Base-by-base conservation (phyloP, 2,329 filamentous ascomycete species). In the Aureobasidium sp. region DNA sequence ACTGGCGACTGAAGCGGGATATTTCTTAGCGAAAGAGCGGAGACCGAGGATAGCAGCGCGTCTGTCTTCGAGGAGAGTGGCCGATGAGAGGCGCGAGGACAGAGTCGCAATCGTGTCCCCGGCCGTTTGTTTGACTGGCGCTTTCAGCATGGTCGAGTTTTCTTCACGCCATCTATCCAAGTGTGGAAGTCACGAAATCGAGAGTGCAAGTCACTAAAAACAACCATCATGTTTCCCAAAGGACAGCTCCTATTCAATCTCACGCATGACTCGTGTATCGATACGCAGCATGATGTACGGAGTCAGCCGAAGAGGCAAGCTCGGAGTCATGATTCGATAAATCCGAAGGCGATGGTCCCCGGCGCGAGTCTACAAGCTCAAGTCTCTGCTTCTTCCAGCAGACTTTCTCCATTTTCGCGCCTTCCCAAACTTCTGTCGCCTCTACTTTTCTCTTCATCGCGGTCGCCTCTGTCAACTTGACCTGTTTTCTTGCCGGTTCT, bases 1-100 rank as follows among this genome's bases (percentile, higher is more conserved):
- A 4, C 92, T 97, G 2, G 95, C 91, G 39, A 99, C 94, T 8
- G 92, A 96, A 14, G 95, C 95, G 41, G 94, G 95, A 69, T 93
- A 97, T 64, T 95, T 86, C 76, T 97, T 97, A 45, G 94, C 91
- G 74, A 99, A 97, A 77, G 92, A 97, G 68, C 95, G 85, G 41
- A 99, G 81, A 21, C 94, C 94, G 34, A 96, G 83, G 51, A 99
- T 96, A 49, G 94, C 92, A 61, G 91, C 92, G 65, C 94, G 87
- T 59, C 95, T 88, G 74, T 99, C 95, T 77, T 99, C 94, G 44
- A 99, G 84, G 16, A 99, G 82, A 1, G 91, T 97, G 48, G 92
- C 91, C 67, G 90, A 96, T 71, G 87, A 85, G 41, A 99, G 84
- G 61, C 94, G 89, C 70, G 87, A 87, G 75, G 91, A 95, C 64